Conservation (phyloP, 805 yeast species). For the Hanseniaspora lindneri region DNA sequence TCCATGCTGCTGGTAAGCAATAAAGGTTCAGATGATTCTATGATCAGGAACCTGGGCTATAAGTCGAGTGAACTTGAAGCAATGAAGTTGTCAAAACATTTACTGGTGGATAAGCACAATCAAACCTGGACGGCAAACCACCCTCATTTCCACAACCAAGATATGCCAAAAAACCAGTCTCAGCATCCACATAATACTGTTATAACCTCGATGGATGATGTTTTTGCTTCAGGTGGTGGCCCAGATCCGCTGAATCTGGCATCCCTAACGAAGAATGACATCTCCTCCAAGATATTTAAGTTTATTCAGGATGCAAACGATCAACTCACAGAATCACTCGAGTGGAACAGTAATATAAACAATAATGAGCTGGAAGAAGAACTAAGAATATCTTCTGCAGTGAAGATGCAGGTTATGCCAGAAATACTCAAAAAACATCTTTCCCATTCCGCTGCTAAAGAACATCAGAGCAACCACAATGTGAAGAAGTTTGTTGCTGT, state of each 20-base stretch:
- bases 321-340: neutral
- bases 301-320: neutral
- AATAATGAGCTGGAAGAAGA: neutral
- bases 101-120: neutral
- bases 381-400: neutral
- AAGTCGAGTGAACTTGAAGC: neutral
- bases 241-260: too few species aligned
- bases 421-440: neutral
- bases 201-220: neutral
- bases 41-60: neutral
- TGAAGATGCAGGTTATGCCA: neutral
- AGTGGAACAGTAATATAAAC: neutral
- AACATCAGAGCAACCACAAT: neutral
- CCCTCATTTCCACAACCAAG: too few species aligned
- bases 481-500: conserved; percentile 6
- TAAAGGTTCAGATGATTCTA: neutral
- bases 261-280: neutral
- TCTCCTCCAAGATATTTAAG: neutral
- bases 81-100: neutral
- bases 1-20: neutral
- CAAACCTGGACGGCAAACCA: neutral
- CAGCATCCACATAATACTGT: neutral
- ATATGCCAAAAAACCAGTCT: neutral
- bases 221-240: neutral
- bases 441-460: neutral